phyloP scores from a whole-genome alignment of 2,329 filamentous ascomycete species.

The Remersonia thermophila region DNA sequence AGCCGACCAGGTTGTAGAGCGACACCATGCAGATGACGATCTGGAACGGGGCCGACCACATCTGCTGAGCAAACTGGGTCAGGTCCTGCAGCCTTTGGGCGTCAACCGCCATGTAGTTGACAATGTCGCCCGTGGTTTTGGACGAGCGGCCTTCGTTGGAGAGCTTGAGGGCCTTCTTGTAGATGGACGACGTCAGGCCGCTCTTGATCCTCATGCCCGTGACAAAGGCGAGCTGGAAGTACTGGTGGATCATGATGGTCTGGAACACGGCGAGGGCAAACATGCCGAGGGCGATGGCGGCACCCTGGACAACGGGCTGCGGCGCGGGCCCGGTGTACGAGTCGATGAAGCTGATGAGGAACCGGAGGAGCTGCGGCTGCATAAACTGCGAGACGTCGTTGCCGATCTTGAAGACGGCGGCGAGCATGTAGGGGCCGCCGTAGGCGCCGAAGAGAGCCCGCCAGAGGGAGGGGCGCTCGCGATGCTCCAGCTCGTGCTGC shows the following conservation, averaged over 20 bases:
- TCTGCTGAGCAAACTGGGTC: constrained; percentile 86
- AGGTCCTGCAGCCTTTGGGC: constrained; percentile 90
- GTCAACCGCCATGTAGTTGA: constrained; percentile 99
- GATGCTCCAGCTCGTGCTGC: constrained; percentile 57
- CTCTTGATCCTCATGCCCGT: constrained; percentile 96
- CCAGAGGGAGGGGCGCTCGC: constrained; percentile 71
- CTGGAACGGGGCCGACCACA: constrained; percentile 96
- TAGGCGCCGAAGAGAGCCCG: constrained; percentile 73
- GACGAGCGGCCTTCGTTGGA: constrained; percentile 83
- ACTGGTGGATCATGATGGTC: constrained; percentile 87
- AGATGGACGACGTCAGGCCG: constrained; percentile 79
- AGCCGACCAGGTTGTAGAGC: constrained; percentile 85
- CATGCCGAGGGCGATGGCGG: constrained; percentile 83
- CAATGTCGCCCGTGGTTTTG: constrained; percentile 93
- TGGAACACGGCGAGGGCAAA: constrained; percentile 77
- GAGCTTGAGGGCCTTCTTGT: constrained; percentile 76
- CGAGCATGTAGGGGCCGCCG: constrained; percentile 69
- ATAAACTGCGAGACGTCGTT: constrained; percentile 80
- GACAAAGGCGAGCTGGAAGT: constrained; percentile 90
- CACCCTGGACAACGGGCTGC: constrained; percentile 71
- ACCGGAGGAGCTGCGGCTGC: constrained; percentile 79
- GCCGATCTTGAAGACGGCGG: constrained; percentile 74
- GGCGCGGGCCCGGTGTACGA: constrained; percentile 57
- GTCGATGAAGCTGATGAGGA: constrained; percentile 71
- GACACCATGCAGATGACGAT: constrained; percentile 93